Conservation (phyloP, 2,329 filamentous ascomycete genomes). For the Arthrobotrys iridis region DNA sequence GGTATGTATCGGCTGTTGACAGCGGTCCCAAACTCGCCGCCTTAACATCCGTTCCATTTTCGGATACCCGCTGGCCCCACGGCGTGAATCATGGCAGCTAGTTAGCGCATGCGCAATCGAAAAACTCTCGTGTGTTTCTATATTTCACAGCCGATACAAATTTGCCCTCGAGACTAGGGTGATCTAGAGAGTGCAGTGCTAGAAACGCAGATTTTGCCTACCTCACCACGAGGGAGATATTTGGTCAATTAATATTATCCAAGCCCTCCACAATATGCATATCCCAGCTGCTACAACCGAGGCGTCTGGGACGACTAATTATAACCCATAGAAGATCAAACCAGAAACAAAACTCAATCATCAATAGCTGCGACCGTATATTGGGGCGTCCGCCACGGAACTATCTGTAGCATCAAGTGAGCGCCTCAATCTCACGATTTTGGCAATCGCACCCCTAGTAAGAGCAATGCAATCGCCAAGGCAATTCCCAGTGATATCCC, state of each 20-base stretch:
- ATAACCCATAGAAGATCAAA: no score
- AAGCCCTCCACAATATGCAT: no score
- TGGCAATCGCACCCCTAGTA: neutral
- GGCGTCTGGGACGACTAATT: no score
- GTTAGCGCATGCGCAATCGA: no score
- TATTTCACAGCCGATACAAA: no score
- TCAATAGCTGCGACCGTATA: neutral
- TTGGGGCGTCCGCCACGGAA: neutral
- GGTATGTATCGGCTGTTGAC: neutral
- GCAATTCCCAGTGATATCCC: neutral
- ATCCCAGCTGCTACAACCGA: no score
- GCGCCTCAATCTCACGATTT: neutral
- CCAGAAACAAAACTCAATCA: neutral
- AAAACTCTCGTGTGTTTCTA: no score
- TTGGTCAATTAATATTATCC: no score
- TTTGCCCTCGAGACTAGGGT: no score
- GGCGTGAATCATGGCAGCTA: conserved; percentile 7
- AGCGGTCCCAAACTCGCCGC: neutral
- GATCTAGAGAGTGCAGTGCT: no score
- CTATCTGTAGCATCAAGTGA: neutral
- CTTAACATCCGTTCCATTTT: neutral
- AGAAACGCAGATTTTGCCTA: no score
- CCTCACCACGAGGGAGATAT: no score
- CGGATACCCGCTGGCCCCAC: neutral
- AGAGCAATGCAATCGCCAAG: neutral